Conservation (phyloP, 192 early-diverging fungal species). For the Umbelopsis ramanniana region DNA sequence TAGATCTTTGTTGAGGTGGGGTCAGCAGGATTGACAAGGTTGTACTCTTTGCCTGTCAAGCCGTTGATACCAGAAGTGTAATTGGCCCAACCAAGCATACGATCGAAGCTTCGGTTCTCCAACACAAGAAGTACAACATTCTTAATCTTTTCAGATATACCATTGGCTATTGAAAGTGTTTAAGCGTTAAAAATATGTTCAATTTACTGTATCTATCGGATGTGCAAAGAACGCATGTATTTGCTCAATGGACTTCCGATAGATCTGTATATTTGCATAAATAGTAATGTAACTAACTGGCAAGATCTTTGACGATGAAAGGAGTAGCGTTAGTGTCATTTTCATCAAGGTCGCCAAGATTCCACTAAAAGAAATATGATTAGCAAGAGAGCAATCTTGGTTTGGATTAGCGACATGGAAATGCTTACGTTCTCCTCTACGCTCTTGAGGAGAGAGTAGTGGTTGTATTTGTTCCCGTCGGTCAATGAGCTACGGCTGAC, state of each 20-base stretch:
- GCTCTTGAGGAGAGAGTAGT: constrained; percentile 51
- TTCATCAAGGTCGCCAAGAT: constrained; percentile 45
- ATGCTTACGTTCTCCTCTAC: constrained; percentile 41
- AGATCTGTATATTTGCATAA: neutral
- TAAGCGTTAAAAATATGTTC: too few relatives aligned
- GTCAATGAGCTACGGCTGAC: constrained; percentile 29
- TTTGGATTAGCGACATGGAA: too few relatives aligned
- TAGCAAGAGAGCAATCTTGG: neutral
- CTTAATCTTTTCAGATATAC: constrained; percentile 33
- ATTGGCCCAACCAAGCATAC: constrained; percentile 30
- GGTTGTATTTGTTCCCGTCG: constrained; percentile 44
- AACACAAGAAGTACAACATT: constrained; percentile 37
- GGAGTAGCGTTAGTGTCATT: constrained; percentile 43
- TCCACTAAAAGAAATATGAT: constrained; percentile 26
- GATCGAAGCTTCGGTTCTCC: constrained; percentile 36
- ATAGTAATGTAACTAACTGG: constrained; percentile 13
- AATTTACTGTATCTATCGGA: too few relatives aligned
- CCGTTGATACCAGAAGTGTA: constrained; percentile 29
- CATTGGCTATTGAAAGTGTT: constrained; percentile 10
- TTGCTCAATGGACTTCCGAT: too few relatives aligned
- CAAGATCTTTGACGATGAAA: constrained; percentile 28
- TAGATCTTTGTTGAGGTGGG: constrained; percentile 24
- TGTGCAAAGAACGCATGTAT: too few relatives aligned
- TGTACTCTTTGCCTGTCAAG: constrained; percentile 30
- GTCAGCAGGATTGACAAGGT: constrained; percentile 31